Conservation (phyloP, 2,329 filamentous ascomycete species). For the Alternaria incomplexa region DNA sequence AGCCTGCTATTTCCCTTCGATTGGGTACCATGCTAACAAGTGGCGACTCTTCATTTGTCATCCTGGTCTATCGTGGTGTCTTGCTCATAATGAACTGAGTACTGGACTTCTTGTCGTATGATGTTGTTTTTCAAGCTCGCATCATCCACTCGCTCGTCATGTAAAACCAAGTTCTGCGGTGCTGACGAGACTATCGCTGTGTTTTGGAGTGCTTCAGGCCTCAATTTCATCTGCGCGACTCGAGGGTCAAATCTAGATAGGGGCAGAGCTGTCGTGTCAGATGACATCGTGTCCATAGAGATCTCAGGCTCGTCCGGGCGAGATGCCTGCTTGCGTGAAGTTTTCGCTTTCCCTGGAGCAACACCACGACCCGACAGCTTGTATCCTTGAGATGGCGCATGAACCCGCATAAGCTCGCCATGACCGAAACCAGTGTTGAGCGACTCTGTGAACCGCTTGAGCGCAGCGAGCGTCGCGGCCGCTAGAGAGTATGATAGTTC, state of each 20-base stretch:
- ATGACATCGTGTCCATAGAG: not conserved
- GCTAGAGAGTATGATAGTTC: constrained; percentile 16
- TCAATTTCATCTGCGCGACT: not conserved
- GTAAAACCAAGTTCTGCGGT: not conserved
- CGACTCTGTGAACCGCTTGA: constrained; percentile 17
- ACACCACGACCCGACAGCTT: constrained; percentile 11
- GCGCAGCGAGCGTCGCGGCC: constrained; percentile 14
- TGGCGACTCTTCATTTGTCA: not conserved
- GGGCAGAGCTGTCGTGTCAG: not conserved
- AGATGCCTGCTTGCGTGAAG: not conserved
- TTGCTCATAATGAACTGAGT: not conserved
- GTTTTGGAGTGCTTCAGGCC: not conserved
- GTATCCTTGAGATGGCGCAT: constrained; percentile 8
- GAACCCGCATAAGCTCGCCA: constrained; percentile 15
- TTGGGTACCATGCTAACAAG: not conserved
- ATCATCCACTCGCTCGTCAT: too few relatives aligned
- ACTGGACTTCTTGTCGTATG: not conserved
- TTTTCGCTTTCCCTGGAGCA: not conserved
- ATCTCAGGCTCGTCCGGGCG: not conserved
- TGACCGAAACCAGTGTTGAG: constrained; percentile 22
- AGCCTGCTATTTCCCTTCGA: not conserved
- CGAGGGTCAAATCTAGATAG: not conserved
- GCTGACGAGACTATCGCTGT: not conserved
- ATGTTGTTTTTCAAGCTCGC: not conserved
- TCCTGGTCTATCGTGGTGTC: not conserved